A percentile compares a stretch with the other conserved stretches of the same genome.
Evolutionary conservation across 2,329 filamentous ascomycete genomes (phyloP).

Genomic region (Neofusicoccum ribis): DNA sequence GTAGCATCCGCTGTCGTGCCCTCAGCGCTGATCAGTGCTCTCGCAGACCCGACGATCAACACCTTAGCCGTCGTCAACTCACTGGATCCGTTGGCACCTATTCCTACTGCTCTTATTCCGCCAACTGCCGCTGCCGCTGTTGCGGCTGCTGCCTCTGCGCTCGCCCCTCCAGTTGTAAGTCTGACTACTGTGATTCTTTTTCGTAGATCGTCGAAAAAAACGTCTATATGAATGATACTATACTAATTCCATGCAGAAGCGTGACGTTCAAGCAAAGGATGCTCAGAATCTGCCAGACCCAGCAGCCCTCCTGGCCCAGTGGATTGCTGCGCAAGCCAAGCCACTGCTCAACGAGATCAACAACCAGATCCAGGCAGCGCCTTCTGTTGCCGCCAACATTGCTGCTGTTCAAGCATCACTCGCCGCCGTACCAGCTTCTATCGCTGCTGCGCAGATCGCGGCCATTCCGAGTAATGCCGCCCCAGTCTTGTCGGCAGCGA

Average conservation of each 20-base stretch:
- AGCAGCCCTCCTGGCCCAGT: not conserved
- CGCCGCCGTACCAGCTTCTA: not conserved
- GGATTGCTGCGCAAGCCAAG: slow-evolving; percentile 2
- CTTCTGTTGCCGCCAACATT: not conserved
- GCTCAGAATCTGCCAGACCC: not conserved
- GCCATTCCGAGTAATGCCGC: not conserved
- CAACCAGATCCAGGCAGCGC: slow-evolving; percentile 3
- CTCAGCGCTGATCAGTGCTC: not conserved
- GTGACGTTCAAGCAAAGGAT: not conserved
- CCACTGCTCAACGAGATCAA: not conserved
- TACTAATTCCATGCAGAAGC: not conserved
- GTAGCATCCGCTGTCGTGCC: not conserved
- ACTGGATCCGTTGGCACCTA: not conserved
- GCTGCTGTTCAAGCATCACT: not conserved
- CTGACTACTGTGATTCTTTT: not conserved
- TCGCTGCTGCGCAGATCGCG: not conserved
- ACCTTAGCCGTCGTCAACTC: not conserved
- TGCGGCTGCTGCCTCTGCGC: not conserved
- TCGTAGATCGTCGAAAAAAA: not conserved
- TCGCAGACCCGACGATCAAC: slow-evolving; percentile 2
- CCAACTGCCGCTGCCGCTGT: not conserved
- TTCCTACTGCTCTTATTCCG: not conserved
- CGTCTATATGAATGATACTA: not conserved
- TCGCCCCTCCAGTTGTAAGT: not conserved
- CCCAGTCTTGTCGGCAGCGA: not conserved